Percentiles rank a stretch among this genome's conserved stretches.
Conservation (phyloP, 2,329 filamentous ascomycete genomes). For the Cucurbitaria berberidis region DNA sequence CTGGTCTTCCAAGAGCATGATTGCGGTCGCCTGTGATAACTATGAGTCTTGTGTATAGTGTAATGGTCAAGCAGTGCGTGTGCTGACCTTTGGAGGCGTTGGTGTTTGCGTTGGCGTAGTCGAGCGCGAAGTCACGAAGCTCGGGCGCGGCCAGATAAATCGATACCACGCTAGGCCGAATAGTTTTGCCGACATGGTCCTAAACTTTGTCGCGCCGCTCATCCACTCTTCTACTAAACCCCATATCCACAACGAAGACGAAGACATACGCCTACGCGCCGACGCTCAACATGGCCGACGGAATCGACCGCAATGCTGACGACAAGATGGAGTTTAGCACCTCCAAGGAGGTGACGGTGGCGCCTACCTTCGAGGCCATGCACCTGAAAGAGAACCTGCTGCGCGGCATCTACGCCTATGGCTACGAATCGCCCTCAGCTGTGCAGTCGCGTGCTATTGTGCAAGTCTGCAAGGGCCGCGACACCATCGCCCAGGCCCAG, state of each 20-base stretch:
- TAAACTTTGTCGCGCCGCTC: conserved; percentile 31
- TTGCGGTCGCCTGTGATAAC: conserved; percentile 29
- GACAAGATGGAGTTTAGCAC: conserved; percentile 98
- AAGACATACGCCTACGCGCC: neutral
- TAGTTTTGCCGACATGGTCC: conserved; percentile 20
- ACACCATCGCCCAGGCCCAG: conserved; percentile 97
- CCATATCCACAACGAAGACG: neutral
- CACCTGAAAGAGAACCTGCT: conserved; percentile 96
- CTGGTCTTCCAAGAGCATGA: conserved; percentile 89
- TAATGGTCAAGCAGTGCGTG: conserved; percentile 11
- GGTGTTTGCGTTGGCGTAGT: conserved; percentile 22
- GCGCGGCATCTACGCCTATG: conserved; percentile 96
- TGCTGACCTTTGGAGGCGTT: conserved; percentile 37
- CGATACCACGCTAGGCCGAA: conserved; percentile 21
- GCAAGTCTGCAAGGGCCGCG: conserved; percentile 97
- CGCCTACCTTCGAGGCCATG: conserved; percentile 77
- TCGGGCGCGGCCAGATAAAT: conserved; percentile 22
- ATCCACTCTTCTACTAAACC: neutral
- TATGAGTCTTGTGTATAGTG: conserved; percentile 24
- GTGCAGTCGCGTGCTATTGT: conserved; percentile 98
- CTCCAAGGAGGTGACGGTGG: conserved; percentile 95
- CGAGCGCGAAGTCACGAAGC: conserved; percentile 16
- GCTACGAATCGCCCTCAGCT: conserved; percentile 96
- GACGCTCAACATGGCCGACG: conserved; percentile 78
- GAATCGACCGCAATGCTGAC: conserved; percentile 89